A percentile compares a stretch with the other conserved stretches of the same genome.
These are phyloP conservation scores for Simmondsia chinensis DNA, from an alignment of 148 eudicot genomes.

Conservation along the genomic window DNA sequence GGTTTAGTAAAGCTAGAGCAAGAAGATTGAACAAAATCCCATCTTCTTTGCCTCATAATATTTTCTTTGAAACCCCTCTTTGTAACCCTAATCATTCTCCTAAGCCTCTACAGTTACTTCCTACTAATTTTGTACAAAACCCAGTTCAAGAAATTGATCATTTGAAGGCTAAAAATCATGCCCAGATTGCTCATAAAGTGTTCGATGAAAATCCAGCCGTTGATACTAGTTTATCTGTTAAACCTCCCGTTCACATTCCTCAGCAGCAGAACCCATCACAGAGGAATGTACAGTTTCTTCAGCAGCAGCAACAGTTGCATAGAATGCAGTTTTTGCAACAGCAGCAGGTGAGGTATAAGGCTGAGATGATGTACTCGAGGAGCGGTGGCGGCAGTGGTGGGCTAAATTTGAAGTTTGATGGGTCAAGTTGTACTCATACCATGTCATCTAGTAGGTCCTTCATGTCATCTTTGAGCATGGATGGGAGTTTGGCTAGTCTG, in stretches of 20 bases:
- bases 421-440: slow-evolving; percentile 54
- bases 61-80: slow-evolving; percentile 31
- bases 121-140: slow-evolving; percentile 21
- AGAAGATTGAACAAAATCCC: slow-evolving; percentile 45
- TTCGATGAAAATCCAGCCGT: slow-evolving; percentile 39
- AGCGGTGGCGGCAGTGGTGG: slow-evolving; percentile 76
- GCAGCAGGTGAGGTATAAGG: too few relatives aligned
- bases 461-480: slow-evolving; percentile 73
- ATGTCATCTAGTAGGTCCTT: slow-evolving; percentile 80
- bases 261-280: slow-evolving; percentile 27
- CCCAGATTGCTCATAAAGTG: slow-evolving; percentile 35
- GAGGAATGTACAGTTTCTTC: too few relatives aligned
- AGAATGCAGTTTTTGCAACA: too few relatives aligned
- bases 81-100: too few relatives aligned
- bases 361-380: slow-evolving; percentile 48
- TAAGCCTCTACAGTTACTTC: slow-evolving; percentile 38
- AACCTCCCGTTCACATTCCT: slow-evolving; percentile 32
- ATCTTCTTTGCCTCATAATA: slow-evolving; percentile 34
- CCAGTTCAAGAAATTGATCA: slow-evolving; percentile 32
- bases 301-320: slow-evolving; percentile 25
- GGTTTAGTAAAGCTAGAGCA: slow-evolving; percentile 70
- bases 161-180: too few relatives aligned
- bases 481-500: slow-evolving; percentile 71
- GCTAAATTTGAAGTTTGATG: slow-evolving; percentile 55
- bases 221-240: slow-evolving; percentile 35